phyloP scores from a whole-genome alignment of 371 early-diverging fungal genomes.

The Mucor saturninus region DNA sequence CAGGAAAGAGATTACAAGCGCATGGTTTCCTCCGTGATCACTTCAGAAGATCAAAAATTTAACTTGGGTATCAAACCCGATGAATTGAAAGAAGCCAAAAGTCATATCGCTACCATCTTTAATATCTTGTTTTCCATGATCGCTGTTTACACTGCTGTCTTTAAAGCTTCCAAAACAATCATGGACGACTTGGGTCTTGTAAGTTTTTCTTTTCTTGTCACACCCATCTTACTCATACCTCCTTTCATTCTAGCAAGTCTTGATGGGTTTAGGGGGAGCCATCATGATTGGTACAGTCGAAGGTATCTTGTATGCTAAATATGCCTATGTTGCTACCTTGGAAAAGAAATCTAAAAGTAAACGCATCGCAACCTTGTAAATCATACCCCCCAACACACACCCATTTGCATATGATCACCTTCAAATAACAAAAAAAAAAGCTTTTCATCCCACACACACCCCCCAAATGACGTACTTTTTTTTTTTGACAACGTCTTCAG shows the following conservation, averaged over 20 bases:
- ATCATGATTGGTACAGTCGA: conserved; percentile 64
- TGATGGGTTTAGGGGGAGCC: conserved; percentile 57
- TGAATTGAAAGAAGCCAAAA: conserved; percentile 56
- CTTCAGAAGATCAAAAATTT: conserved; percentile 38
- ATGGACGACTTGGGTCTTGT: conserved; percentile 64
- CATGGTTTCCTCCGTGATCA: conserved; percentile 39
- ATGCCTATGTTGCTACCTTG: conserved; percentile 27
- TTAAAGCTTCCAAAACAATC: conserved; percentile 57
- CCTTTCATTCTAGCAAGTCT: conserved; percentile 47
- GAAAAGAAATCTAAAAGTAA: conserved; percentile 33
- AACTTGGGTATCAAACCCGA: conserved; percentile 37
- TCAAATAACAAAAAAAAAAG: too few relatives aligned
- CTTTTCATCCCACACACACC: too few relatives aligned
- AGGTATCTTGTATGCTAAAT: conserved; percentile 46
- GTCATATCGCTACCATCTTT: conserved; percentile 60
- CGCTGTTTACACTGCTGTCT: conserved; percentile 67
- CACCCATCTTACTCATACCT: too few relatives aligned
- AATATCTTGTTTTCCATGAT: conserved; percentile 69
- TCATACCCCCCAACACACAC: too few relatives aligned
- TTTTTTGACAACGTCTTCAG: too few relatives aligned
- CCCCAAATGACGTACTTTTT: too few relatives aligned
- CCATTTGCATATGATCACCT: too few relatives aligned
- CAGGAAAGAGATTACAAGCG: conserved; percentile 37
- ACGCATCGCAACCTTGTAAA: conserved; percentile 22
- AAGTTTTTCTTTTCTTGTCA: conserved; percentile 7